Evolutionary conservation across 2,329 filamentous ascomycete genomes (phyloP).

Genomic region (Fusarium sp.): DNA sequence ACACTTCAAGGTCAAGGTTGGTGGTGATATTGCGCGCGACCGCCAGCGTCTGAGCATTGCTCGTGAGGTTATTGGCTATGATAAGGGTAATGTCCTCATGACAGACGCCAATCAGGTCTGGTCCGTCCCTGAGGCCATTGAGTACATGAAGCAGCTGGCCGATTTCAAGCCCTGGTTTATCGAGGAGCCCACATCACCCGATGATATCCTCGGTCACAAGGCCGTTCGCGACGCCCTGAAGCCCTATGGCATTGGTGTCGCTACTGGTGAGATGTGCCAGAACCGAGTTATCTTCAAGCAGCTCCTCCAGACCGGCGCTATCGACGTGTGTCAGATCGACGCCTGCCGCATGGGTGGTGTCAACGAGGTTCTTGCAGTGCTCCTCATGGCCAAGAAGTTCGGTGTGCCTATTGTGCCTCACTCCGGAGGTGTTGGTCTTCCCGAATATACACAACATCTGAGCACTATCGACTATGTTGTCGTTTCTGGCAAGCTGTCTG

Average conservation of each 20-base stretch:
- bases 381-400: conserved; percentile 85
- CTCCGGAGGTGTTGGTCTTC: conserved; percentile 87
- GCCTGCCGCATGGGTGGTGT: conserved; percentile 90
- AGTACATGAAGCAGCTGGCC: conserved; percentile 83
- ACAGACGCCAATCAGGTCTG: conserved; percentile 94
- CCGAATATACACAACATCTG: conserved; percentile 93
- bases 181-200: conserved; percentile 90
- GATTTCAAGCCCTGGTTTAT: conserved; percentile 95
- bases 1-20: conserved; percentile 94
- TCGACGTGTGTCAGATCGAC: conserved; percentile 91
- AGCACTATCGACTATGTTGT: conserved; percentile 94
- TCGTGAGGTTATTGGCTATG: conserved; percentile 82
- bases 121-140: conserved; percentile 89
- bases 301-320: conserved; percentile 80
- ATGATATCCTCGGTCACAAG: conserved; percentile 90
- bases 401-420: conserved; percentile 87
- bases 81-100: conserved; percentile 87
- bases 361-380: conserved; percentile 90
- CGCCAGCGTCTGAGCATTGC: conserved; percentile 77
- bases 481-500: conserved; percentile 81
- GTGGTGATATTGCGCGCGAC: conserved; percentile 78
- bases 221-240: conserved; percentile 83
- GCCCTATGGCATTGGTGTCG: conserved; percentile 81
- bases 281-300: conserved; percentile 97
- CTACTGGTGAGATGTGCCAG: conserved; percentile 95